Conservation (phyloP, 2,329 filamentous ascomycete genomes). For the Claviceps spartinae region DNA sequence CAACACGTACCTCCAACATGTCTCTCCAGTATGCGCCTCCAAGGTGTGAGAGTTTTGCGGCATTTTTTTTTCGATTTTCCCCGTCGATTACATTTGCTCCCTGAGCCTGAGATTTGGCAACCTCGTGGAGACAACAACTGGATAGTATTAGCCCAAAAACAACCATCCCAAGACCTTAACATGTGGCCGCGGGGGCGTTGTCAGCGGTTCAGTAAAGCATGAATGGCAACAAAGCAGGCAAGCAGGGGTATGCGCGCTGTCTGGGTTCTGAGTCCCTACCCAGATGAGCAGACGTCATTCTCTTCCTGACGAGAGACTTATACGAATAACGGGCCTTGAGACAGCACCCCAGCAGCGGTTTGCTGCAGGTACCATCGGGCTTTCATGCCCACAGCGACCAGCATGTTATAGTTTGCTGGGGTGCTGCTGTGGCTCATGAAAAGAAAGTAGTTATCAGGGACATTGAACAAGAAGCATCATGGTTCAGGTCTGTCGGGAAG, state of each 20-base stretch:
- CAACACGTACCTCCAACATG: too few relatives aligned
- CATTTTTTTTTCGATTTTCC: neutral
- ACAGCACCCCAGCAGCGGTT: slow-evolving; percentile 1
- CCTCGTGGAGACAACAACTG: neutral
- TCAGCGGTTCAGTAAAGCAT: neutral
- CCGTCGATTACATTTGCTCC: neutral
- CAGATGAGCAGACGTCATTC: neutral
- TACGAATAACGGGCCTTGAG: slow-evolving; percentile 1
- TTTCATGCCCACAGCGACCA: neutral
- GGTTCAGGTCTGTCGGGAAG: neutral
- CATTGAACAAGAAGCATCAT: neutral
- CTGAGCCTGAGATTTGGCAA: neutral
- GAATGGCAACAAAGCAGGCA: neutral
- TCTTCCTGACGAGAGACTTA: neutral
- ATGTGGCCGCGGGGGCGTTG: neutral
- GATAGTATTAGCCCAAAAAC: neutral
- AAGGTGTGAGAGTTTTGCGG: neutral
- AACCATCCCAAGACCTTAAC: neutral
- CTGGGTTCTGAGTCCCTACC: neutral
- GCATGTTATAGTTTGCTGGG: neutral
- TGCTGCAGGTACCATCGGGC: neutral
- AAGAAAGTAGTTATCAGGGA: neutral
- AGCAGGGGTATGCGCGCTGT: slow-evolving; percentile 1
- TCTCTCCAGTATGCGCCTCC: too few relatives aligned
- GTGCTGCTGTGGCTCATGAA: neutral